Evolutionary conservation across 1,139 yeast genomes (phyloP).

Genomic region (Protomyces inouyei): DNA sequence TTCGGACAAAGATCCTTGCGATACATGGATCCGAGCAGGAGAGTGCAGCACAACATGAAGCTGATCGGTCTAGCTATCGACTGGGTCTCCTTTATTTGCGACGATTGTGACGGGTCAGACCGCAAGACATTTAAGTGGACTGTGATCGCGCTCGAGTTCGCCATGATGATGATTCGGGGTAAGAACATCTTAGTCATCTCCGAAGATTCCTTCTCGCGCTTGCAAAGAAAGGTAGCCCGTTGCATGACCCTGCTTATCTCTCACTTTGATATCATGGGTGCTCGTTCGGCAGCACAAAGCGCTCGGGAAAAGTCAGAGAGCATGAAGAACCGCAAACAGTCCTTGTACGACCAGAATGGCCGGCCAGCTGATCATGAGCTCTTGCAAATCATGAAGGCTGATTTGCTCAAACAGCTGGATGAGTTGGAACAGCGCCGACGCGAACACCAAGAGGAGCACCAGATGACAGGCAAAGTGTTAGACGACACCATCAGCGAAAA

Average conservation of each 20-base stretch:
- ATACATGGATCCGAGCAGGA: constrained; percentile 52
- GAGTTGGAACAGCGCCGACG: constrained; percentile 56
- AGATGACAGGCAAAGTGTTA: constrained; percentile 75
- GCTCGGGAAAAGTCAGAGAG: constrained; percentile 48
- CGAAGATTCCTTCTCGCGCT: constrained; percentile 66
- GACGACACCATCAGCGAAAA: constrained; percentile 85
- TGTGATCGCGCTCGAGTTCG: constrained; percentile 89
- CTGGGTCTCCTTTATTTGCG: constrained; percentile 90
- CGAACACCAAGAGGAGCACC: constrained; percentile 49
- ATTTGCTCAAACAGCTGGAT: constrained; percentile 56
- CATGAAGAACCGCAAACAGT: constrained; percentile 32
- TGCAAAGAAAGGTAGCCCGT: constrained; percentile 83
- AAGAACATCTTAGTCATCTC: constrained; percentile 76
- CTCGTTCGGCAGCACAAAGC: constrained; percentile 70
- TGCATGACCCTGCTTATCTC: constrained; percentile 91
- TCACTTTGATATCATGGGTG: constrained; percentile 98
- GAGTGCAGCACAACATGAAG: constrained; percentile 65
- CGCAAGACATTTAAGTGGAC: constrained; percentile 92
- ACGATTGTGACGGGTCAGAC: constrained; percentile 91
- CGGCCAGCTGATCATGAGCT: constrained; percentile 45
- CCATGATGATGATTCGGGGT: constrained; percentile 91
- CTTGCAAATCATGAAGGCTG: constrained; percentile 53
- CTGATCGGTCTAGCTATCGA: constrained; percentile 73
- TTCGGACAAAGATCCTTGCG: constrained; percentile 57
- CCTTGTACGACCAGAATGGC: constrained; percentile 7